A percentile compares a stretch with the other conserved stretches of the same genome.
phyloP scores from a whole-genome alignment of 352 stramenopile species.

The Phytophthora lateralis region DNA sequence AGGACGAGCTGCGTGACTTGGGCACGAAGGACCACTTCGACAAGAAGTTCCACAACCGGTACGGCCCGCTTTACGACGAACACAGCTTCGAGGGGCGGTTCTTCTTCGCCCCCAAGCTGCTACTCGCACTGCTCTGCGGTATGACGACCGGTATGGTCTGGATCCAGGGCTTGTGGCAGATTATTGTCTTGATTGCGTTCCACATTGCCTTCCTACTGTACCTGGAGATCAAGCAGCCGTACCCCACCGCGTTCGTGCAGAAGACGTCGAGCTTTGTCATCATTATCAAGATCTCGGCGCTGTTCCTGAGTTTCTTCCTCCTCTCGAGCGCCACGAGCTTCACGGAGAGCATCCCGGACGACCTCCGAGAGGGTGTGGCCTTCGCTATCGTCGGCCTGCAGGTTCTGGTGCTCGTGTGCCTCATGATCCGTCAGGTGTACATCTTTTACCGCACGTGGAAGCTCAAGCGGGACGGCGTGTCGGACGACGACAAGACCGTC shows the following conservation, averaged over 20 bases:
- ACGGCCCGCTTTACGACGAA: constrained; percentile 87
- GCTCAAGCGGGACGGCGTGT: constrained; percentile 54
- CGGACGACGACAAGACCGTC: constrained; percentile 55
- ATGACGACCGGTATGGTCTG: constrained; percentile 85
- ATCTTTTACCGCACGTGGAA: constrained; percentile 91
- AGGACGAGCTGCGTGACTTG: constrained; percentile 82
- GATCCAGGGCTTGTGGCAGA: constrained; percentile 77
- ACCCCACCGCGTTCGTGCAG: constrained; percentile 82
- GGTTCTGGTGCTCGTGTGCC: constrained; percentile 77
- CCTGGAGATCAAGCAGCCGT: constrained; percentile 84
- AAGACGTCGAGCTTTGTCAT: constrained; percentile 88
- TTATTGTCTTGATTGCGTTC: constrained; percentile 73
- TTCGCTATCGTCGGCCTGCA: constrained; percentile 85
- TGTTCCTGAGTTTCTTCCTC: constrained; percentile 85
- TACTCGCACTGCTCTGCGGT: constrained; percentile 74
- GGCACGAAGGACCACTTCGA: constrained; percentile 87
- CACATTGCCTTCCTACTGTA: constrained; percentile 86
- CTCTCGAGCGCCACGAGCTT: constrained; percentile 74
- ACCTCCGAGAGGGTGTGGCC: constrained; percentile 74
- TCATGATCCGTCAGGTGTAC: constrained; percentile 86
- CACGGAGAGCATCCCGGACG: constrained; percentile 68
- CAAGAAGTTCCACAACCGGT: constrained; percentile 81
- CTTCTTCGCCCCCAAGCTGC: constrained; percentile 87
- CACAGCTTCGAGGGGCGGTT: constrained; percentile 88
- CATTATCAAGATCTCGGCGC: constrained; percentile 89